Base-by-base conservation (phyloP, 2,329 filamentous ascomycete species). In the Paracoccidioides lutzii region DNA sequence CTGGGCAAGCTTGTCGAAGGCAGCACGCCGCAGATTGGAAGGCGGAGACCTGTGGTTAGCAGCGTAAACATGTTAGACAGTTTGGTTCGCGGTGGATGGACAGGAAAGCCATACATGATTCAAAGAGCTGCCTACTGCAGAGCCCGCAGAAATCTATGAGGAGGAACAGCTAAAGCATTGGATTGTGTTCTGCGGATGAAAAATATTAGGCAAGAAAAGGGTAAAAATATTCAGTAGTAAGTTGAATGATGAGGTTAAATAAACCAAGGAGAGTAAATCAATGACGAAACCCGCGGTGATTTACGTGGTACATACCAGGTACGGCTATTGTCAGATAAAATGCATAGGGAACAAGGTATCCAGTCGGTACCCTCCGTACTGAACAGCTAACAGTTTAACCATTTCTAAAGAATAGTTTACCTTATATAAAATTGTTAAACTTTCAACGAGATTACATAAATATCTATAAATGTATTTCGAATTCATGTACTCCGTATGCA, bases 1-100 rank as follows among this genome's bases (percentile, higher is more conserved):
- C 5, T 64, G 63, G 37, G 73, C 73, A 45, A 76, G 69, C 59
- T 71, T 75, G 60, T 72, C 66, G 59, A 75, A 69, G 41, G 74
- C 74, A 44, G 70, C 67, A 55, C 69, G 66, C 33, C 59, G 56
- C 22, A 61, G 59, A 53, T 54, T 49, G n/a, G 52, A 54, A 12
- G 49, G 40, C 8, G 38, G 53, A 40, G 41, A 46, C 52, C 52
- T 53, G 73, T 73, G 71, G 64, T 28, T 33, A 37, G 22, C 22
- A 32, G 22, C 5, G 12, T 52, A 14, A 30, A 12, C 12, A 4
- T 9, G 37, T 44, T 15, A 44, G 42, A 15, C 15, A 32, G 28
- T 30, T 51, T 28, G 35, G 22, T 0, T 14, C 28, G 7, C 37
- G 15, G 12, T 10, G 4, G 8, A 33, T 12, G 33, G 49, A 42